These are phyloP conservation scores for Clarireedia homoeocarpa DNA, from an alignment of 2,329 filamentous ascomycete genomes.

Conservation along the genomic window DNA sequence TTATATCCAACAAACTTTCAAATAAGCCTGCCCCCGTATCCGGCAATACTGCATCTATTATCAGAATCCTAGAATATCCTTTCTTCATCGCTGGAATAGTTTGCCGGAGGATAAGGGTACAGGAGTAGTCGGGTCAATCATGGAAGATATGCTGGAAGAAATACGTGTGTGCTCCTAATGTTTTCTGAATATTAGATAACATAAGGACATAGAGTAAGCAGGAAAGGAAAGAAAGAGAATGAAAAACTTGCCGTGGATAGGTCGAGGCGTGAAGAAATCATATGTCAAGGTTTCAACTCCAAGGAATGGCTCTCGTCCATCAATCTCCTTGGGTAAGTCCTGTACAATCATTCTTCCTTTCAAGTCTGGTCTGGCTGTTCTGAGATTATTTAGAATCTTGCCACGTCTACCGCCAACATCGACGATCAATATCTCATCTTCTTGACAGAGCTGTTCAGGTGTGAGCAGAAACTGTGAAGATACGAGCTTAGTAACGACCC, in stretches of 20 bases:
- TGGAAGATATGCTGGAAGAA: conserved; percentile 30
- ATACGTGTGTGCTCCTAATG: conserved; percentile 24
- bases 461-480: neutral
- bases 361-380: neutral
- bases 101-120: conserved; percentile 25
- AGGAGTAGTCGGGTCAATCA: conserved; percentile 29
- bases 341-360: conserved; percentile 18
- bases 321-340: conserved; percentile 15
- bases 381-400: conserved; percentile 10
- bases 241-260: conserved; percentile 16
- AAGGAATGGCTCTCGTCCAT: neutral
- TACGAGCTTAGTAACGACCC: neutral
- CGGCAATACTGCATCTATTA: conserved; percentile 17
- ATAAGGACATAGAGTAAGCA: neutral
- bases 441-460: neutral
- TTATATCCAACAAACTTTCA: conserved; percentile 3
- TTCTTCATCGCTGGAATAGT: conserved; percentile 21
- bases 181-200: neutral
- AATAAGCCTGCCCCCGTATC: conserved; percentile 18
- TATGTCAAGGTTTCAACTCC: conserved; percentile 18
- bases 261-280: conserved; percentile 31
- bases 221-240: neutral
- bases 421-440: neutral
- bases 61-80: conserved; percentile 19
- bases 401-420: conserved; percentile 9